Evolutionary conservation across 2,329 filamentous ascomycete genomes (phyloP).

Genomic region (Trichoderma brevicompactum): DNA sequence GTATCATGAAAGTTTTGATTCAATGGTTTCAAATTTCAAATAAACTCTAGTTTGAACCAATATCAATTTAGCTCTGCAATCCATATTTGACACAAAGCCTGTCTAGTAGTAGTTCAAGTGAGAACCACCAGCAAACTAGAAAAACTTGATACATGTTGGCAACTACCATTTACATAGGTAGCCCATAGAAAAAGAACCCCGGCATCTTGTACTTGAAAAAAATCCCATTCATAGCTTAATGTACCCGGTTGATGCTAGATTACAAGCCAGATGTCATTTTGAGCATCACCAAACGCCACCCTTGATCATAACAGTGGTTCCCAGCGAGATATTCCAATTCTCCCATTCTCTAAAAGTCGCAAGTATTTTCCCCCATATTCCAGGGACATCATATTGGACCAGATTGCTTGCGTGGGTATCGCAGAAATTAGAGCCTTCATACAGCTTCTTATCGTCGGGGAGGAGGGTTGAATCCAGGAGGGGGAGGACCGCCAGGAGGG

Average conservation of each 20-base stretch:
- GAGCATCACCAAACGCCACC: slow-evolving; percentile 28
- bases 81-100: too few species aligned
- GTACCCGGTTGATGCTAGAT: slow-evolving; percentile 26
- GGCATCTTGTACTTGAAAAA: not conserved
- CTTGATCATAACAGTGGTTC: slow-evolving; percentile 27
- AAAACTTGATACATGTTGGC: too few species aligned
- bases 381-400: slow-evolving; percentile 18
- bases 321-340: slow-evolving; percentile 23
- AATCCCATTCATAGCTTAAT: slow-evolving; percentile 26
- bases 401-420: slow-evolving; percentile 29
- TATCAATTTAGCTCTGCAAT: too few species aligned
- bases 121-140: too few species aligned
- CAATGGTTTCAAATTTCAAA: not conserved
- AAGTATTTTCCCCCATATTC: slow-evolving; percentile 3
- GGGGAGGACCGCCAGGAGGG: slow-evolving; percentile 51
- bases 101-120: too few species aligned
- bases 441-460: slow-evolving; percentile 56
- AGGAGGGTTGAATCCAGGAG: slow-evolving; percentile 77
- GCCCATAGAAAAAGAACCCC: not conserved
- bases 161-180: too few species aligned
- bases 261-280: slow-evolving; percentile 27
- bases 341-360: slow-evolving; percentile 27
- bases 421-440: slow-evolving; percentile 18
- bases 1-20: not conserved
- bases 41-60: not conserved